Conservation (phyloP, 441 rosid species). For the Omphalea diandra region DNA sequence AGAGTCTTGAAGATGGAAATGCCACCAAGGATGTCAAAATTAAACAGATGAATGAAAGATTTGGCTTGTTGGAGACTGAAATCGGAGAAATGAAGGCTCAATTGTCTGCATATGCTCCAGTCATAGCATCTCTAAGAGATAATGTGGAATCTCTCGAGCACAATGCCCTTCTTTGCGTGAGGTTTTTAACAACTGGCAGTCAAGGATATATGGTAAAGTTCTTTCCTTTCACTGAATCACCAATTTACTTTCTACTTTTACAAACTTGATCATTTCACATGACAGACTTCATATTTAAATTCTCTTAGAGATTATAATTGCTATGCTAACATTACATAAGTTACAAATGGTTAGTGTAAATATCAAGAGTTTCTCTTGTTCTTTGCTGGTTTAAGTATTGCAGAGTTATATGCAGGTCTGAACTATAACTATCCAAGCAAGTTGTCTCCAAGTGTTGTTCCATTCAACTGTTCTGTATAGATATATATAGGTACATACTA, state of each 20-base stretch:
- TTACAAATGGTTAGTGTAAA: not conserved
- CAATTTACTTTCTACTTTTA: not conserved
- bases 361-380: not conserved
- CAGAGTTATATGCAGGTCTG: not conserved
- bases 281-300: not conserved
- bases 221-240: not conserved
- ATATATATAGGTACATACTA: constrained; percentile 8
- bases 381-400: not conserved
- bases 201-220: constrained; percentile 37
- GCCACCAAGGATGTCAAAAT: constrained; percentile 49
- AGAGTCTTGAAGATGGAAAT: constrained; percentile 43
- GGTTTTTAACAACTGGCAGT: constrained; percentile 26
- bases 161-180: constrained; percentile 34
- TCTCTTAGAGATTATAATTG: not conserved
- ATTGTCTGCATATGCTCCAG: constrained; percentile 59
- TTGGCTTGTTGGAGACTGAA: constrained; percentile 54
- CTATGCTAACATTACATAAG: not conserved
- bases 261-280: not conserved
- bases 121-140: constrained; percentile 52
- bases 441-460: constrained; percentile 7
- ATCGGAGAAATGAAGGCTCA: constrained; percentile 57
- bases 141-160: constrained; percentile 62
- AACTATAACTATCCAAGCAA: not conserved
- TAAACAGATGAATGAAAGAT: constrained; percentile 56
- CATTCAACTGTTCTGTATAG: constrained; percentile 3